Conservation (phyloP, 345 rosid genomes). For the Citropsis articulata region DNA sequence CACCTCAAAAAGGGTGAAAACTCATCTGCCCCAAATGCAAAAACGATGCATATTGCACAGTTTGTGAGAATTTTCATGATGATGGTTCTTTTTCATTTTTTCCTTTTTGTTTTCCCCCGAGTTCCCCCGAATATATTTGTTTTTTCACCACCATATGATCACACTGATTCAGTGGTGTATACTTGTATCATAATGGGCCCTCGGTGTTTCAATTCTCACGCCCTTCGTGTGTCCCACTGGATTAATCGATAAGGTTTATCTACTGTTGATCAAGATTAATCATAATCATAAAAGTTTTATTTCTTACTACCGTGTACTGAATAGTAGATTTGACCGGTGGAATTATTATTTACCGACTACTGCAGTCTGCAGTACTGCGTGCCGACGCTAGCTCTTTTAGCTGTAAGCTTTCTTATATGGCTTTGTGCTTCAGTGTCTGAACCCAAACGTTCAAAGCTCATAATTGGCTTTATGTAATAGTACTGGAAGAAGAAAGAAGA, state of each 20-base stretch:
- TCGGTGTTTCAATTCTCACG: background rate
- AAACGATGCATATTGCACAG: background rate
- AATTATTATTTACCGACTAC: background rate
- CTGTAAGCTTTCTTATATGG: background rate
- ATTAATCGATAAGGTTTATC: background rate
- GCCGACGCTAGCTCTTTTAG: background rate
- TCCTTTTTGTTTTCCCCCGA: background rate
- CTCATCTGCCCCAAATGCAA: background rate
- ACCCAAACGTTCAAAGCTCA: background rate
- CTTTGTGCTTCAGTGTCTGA: background rate
- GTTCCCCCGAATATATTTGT: too few relatives aligned
- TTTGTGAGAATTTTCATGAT: background rate
- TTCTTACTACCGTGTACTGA: background rate
- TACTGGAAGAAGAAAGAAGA: background rate
- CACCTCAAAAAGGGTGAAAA: background rate
- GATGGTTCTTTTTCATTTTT: background rate
- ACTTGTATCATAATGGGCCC: background rate
- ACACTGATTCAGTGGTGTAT: background rate
- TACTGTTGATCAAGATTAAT: constrained; percentile 2
- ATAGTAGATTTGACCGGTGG: constrained; percentile 14
- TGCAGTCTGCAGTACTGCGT: background rate
- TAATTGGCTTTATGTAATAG: background rate
- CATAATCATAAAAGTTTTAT: background rate
- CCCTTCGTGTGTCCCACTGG: background rate
- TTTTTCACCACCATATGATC: background rate